Evolutionary conservation across 116 monocot genomes (phyloP), one percentile per base, ranked within the genome.

Genomic region (Cymodocea nodosa): DNA sequence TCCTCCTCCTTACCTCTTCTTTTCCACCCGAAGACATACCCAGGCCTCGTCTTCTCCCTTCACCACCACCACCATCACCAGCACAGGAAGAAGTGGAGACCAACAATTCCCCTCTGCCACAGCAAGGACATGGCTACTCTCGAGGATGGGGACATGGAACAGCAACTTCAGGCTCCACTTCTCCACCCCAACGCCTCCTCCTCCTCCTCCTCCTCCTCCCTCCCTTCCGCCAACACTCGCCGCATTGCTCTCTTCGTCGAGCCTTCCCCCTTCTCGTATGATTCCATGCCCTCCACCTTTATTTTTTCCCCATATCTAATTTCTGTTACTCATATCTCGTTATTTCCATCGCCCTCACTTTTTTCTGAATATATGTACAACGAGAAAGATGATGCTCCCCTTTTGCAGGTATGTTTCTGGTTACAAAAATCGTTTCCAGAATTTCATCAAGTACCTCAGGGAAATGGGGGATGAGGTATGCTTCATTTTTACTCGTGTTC

Each of bases 381-480:
- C 23, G 22, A 5, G 34, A 15, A 60, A 35, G 7, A 34, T 39
- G 35, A 13, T 44, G 23, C 12, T 52, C 16, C 24, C 20, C 52
- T 8, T 57, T 56, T 57, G 25, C 80, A 94, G 93, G 0, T 95
- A 95, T 71, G 90, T 95, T 49, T 95, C 95, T 51, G 90, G 95
- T 6, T 95, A 95, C 74, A 95, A 90, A 64, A 95, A 95, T 73
- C 84, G 90, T 12, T 95, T 87, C 75, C 90, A 90, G 76, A 87
- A 95, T 74, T 95, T 95, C 77, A 95, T 95, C 81, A 85, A 82
- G 51, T 74, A 90, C 69, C 73, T 95, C 23, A 59, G 85, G 4
- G 87, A 95, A 72, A 90, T 95, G 81, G 85, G 95, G 6, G 95
- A 95, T 74, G 95, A 95, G 87, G 95, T 94, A 72, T 34, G 36